Evolutionary conservation across 352 stramenopile species (phyloP).

Genomic region (Phytophthora idaei): DNA sequence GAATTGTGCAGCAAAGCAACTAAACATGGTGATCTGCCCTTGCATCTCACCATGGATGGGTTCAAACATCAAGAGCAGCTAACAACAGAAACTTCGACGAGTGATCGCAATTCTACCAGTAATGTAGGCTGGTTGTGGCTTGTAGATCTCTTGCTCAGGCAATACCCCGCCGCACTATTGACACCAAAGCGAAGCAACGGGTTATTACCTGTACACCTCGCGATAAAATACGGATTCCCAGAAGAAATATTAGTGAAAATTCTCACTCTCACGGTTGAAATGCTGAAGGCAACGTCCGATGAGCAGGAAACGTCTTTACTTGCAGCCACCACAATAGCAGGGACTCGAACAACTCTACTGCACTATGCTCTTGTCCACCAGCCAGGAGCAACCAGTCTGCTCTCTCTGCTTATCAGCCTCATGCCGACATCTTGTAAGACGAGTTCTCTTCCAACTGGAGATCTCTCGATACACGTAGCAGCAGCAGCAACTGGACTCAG

Average conservation of each 20-base stretch:
- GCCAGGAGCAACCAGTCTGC: conserved; percentile 24
- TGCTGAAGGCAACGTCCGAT: background rate
- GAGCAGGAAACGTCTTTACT: conserved; percentile 14
- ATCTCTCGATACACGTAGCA: conserved; percentile 60
- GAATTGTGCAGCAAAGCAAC: conserved; percentile 41
- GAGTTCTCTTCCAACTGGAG: conserved; percentile 27
- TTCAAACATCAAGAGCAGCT: conserved; percentile 37
- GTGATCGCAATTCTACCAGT: background rate
- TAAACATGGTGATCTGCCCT: conserved; percentile 49
- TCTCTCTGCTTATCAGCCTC: conserved; percentile 37
- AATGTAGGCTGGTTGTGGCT: conserved; percentile 40
- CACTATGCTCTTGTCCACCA: conserved; percentile 67
- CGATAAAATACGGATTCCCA: conserved; percentile 49
- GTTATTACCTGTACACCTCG: conserved; percentile 47
- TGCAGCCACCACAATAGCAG: conserved; percentile 34
- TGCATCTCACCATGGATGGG: conserved; percentile 58
- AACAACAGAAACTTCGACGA: background rate
- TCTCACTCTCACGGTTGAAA: conserved; percentile 21
- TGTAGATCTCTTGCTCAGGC: conserved; percentile 20
- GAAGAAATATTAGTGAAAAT: conserved; percentile 21
- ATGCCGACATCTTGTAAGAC: conserved; percentile 41
- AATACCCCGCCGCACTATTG: conserved; percentile 31
- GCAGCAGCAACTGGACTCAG: conserved; percentile 29
- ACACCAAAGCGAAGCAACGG: conserved; percentile 30
- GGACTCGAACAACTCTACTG: conserved; percentile 54